Evolutionary conservation across 805 yeast species (phyloP).

Genomic region (Ogataea trehalophila): DNA sequence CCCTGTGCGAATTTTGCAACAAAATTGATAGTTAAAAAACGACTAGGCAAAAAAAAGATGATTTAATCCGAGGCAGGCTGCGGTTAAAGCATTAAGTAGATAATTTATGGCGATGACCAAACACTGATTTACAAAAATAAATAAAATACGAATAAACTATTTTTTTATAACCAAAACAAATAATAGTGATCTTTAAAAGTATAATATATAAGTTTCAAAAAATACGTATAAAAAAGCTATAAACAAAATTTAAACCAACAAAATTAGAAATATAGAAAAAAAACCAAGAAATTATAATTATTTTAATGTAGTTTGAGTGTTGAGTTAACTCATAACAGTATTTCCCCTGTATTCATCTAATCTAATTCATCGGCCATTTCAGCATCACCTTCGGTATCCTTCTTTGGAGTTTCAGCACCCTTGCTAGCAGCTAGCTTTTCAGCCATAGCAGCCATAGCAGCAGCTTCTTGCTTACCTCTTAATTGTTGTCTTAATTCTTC

Average conservation of each 20-base stretch:
- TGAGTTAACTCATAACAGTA: not conserved
- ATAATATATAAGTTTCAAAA: no score
- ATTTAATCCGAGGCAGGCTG: no score
- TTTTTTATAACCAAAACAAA: no score
- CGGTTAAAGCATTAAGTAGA: no score
- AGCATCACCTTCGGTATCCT: constrained; percentile 32
- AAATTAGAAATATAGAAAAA: not conserved
- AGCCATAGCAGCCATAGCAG: constrained; percentile 76
- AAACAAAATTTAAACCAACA: not conserved
- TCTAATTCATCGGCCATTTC: constrained; percentile 29
- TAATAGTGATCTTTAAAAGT: no score
- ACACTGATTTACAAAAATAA: no score
- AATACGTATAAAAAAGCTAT: no score
- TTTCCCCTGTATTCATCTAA: constrained; percentile 3
- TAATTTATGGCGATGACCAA: no score
- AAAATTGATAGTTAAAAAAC: no score
- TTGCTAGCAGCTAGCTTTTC: constrained; percentile 78
- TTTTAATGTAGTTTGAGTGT: not conserved
- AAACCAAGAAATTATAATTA: not conserved
- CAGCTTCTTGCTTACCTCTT: constrained; percentile 83
- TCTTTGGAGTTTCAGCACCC: constrained; percentile 43
- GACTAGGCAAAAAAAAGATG: no score
- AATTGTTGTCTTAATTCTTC: constrained; percentile 91
- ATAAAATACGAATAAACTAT: no score
- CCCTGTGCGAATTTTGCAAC: no score